phyloP scores from a whole-genome alignment of 176 grass and related monocot species.

The Cenchrus fungigraminus region DNA sequence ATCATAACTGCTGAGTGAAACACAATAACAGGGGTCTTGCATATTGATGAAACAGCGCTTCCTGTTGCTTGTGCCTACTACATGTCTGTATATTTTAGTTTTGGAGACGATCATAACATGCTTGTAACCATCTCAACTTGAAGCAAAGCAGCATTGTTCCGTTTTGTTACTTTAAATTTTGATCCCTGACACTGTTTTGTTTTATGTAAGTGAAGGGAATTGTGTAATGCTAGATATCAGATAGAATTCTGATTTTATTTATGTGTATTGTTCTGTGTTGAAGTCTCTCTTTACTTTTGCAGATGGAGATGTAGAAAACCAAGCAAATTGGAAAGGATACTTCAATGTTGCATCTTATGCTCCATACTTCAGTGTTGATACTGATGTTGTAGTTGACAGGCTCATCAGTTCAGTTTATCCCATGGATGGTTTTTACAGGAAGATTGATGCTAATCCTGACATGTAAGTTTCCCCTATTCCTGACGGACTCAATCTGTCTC shows the following conservation, averaged over 20 bases:
- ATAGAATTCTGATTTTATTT: conserved; percentile 30
- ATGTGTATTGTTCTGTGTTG: conserved; percentile 1
- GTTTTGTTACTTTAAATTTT: conserved; percentile 10
- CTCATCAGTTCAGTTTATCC: conserved; percentile 75
- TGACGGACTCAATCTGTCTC: not conserved
- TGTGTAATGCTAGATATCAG: not conserved
- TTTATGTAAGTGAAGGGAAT: conserved; percentile 10
- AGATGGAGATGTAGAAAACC: conserved; percentile 76
- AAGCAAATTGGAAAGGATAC: conserved; percentile 83
- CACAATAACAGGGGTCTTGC: conserved; percentile 2
- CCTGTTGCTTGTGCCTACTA: not conserved
- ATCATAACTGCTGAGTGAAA: conserved; percentile 11
- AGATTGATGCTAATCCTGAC: conserved; percentile 95
- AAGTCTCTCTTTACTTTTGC: conserved; percentile 37
- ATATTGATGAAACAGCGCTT: not conserved
- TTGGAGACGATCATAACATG: not conserved
- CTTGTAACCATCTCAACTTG: conserved; percentile 23
- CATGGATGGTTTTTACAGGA: conserved; percentile 84
- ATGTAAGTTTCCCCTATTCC: conserved; percentile 61
- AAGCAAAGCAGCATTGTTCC: not conserved
- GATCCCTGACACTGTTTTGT: not conserved
- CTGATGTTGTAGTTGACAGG: conserved; percentile 90
- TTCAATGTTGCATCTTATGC: conserved; percentile 89
- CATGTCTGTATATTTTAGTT: not conserved
- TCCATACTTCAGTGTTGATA: conserved; percentile 95